Evolutionary conservation across 805 yeast genomes (phyloP).

Genomic region (Kuraishia capsulata): DNA sequence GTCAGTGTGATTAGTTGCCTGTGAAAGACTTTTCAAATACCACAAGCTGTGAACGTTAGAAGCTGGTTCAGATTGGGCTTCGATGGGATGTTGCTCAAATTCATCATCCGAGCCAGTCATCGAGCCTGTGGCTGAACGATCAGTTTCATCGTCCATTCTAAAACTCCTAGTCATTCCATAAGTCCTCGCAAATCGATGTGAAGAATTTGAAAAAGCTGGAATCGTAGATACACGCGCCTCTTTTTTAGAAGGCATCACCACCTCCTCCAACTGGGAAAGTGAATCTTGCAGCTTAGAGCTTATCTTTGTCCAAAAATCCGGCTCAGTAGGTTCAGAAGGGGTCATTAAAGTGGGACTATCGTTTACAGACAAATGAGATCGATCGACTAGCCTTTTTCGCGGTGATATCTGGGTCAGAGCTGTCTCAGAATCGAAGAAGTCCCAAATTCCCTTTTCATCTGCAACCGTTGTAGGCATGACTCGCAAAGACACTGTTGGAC

Average conservation of each 20-base stretch:
- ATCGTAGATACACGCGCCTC: background rate
- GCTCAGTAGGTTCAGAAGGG: background rate
- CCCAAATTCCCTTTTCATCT: background rate
- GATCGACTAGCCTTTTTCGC: background rate
- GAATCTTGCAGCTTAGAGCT: background rate
- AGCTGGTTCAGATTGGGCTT: conserved; percentile 8
- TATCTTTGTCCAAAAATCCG: background rate
- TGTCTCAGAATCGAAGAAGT: background rate
- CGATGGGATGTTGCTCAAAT: conserved; percentile 7
- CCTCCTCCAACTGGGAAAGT: background rate
- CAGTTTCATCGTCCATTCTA: conserved; percentile 12
- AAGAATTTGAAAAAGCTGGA: conserved; percentile 4
- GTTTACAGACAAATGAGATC: background rate
- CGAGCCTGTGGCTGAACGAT: too few relatives aligned
- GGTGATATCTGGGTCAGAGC: background rate
- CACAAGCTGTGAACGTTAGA: conserved; percentile 11
- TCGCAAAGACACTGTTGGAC: too few relatives aligned
- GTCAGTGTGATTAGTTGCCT: conserved; percentile 9
- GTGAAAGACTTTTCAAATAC: conserved; percentile 25
- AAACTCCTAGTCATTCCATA: conserved; percentile 22
- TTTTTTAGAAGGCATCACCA: background rate
- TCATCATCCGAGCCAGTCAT: conserved; percentile 5
- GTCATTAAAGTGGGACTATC: background rate
- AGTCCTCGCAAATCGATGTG: conserved; percentile 6
- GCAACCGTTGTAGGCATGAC: too few relatives aligned